Evolutionary conservation across 345 rosid species (phyloP).

Genomic region (Eucalyptus viminalis): DNA sequence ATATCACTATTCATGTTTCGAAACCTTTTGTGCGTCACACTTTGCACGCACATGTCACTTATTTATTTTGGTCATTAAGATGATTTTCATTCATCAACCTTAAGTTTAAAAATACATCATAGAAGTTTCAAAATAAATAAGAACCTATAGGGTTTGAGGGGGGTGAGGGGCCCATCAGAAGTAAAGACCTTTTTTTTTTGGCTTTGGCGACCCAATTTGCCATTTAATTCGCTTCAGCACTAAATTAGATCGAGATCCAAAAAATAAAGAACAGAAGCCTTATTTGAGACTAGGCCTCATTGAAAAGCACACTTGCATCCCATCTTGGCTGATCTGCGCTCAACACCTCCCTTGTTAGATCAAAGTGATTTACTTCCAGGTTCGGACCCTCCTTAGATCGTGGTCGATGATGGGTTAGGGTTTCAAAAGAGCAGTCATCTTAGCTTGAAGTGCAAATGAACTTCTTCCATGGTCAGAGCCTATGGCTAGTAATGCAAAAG

Average conservation of each 20-base stretch:
- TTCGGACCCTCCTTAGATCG: not conserved
- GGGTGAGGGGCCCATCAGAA: not conserved
- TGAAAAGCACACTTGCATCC: not conserved
- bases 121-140: not conserved
- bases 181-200: not conserved
- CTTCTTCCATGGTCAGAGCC: not conserved
- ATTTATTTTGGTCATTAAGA: not conserved
- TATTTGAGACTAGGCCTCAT: rapidly evolving
- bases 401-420: not conserved
- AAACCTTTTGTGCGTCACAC: not conserved
- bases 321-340: not conserved
- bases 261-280: not conserved
- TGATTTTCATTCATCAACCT: not conserved
- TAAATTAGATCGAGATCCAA: not conserved
- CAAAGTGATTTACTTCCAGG: not conserved
- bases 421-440: not conserved
- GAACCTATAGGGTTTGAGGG: not conserved
- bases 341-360: not conserved
- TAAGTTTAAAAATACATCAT: not conserved
- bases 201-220: not conserved
- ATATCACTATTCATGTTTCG: too few relatives aligned
- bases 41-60: not conserved
- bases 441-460: not conserved
- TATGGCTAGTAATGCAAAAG: too few relatives aligned
- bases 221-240: not conserved